Evolutionary conservation across 495 filamentous ascomycete genomes (phyloP), one percentile per base, ranked within the genome.

Genomic region (Aspergillus nanangensis): DNA sequence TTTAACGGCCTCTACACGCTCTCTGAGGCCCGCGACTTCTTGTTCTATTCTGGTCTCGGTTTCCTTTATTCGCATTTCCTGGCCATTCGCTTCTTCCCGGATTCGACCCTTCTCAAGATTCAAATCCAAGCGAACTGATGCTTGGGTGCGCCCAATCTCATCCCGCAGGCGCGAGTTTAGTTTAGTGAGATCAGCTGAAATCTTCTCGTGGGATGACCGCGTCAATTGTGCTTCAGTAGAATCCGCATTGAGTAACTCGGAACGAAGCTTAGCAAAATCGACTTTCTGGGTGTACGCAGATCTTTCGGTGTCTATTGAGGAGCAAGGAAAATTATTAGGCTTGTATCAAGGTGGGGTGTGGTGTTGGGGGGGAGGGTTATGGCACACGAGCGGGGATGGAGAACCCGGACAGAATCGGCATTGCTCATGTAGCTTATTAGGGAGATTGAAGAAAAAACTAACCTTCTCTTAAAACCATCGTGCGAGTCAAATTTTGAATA

Each of bases 11-110:
- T 97, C 94, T 24, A 99, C 74, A 66, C 92, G 81, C 70, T 96
- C 93, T 50, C 88, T 72, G 53, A 99, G 62, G 17, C 85, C 87
- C 18, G 93, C 93, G 32, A 93, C 90, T 71, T 97, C 93, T 70
- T 96, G 93, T 72, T 99, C 93, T 66, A 99, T 97, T 62, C 93
- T 79, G 37, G 90, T 95, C 67, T 99, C 93, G 14, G 94, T 97
- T 76, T 99, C 93, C 73, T 95, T 96, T 53, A 99, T 90, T 70
- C 95, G 95, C 71, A 99, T 77, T 69, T 97, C 93, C 72, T 97
- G 93, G 53, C 87, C 86, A 56, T 95, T 95, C 8, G 90, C 90
- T 71, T 99, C 93, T 66, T 99, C 93, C 43, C 94, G 79, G 50
- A 99, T 97, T 37, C 93, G 75, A 2, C 93, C 93, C 75, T 99